A percentile compares a stretch with the other conserved stretches of the same genome.
Conservation (phyloP, 169 alveolate species). For the Plasmodium ovale region DNA sequence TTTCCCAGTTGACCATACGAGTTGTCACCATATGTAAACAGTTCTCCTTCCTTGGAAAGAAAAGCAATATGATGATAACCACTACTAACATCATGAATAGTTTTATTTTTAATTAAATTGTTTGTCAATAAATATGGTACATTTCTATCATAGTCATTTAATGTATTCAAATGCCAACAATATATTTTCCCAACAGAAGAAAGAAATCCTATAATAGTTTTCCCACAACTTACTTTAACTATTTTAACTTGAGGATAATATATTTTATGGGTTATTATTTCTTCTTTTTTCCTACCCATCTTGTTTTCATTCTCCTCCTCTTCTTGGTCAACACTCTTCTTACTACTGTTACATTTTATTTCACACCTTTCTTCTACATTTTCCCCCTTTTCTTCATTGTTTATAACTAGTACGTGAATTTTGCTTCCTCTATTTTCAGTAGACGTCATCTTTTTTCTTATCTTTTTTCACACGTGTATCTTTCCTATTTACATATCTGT, state of each 20-base stretch:
- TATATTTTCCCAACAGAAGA: conserved; percentile 42
- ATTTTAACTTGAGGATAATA: conserved; percentile 68
- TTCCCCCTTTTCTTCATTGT: conserved; percentile 8
- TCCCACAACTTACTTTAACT: conserved; percentile 69
- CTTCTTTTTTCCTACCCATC: conserved; percentile 9
- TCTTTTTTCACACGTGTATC: background rate
- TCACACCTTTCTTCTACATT: background rate
- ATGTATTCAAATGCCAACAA: conserved; percentile 66
- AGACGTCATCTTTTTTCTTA: conserved; percentile 14
- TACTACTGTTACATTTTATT: background rate
- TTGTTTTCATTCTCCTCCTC: background rate
- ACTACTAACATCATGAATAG: conserved; percentile 67
- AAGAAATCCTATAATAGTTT: conserved; percentile 48
- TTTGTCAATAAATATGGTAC: conserved; percentile 47
- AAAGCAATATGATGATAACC: conserved; percentile 51
- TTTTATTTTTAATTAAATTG: conserved; percentile 39
- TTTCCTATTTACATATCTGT: background rate
- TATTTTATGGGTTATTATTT: conserved; percentile 66
- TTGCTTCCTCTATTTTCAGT: conserved; percentile 37
- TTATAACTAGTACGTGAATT: conserved; percentile 63
- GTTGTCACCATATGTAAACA: conserved; percentile 65
- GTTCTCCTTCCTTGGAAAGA: conserved; percentile 67
- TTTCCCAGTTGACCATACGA: conserved; percentile 66
- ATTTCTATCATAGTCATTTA: conserved; percentile 61
- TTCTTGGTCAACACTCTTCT: background rate